These are phyloP conservation scores for Vitis labrusca DNA, from an alignment of 164 flowering plant species.

Conservation along the genomic window DNA sequence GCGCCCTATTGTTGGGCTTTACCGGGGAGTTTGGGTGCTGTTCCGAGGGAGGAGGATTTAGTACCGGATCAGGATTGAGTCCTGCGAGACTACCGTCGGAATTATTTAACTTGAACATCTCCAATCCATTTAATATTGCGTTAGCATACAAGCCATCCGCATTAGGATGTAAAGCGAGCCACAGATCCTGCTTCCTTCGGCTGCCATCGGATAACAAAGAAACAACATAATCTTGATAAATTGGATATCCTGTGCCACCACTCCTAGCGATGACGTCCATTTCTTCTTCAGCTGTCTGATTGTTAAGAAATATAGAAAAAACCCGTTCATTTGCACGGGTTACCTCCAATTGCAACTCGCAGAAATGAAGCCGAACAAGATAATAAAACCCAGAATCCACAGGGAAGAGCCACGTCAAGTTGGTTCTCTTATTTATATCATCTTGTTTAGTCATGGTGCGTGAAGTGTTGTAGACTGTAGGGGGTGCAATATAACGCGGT, in stretches of 20 bases:
- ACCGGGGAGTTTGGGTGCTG: no score
- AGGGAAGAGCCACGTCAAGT: slow-evolving; percentile 35
- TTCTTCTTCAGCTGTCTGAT: slow-evolving; percentile 17
- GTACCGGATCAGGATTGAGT: slow-evolving; percentile 25
- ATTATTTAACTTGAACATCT: slow-evolving; percentile 44
- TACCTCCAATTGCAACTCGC: slow-evolving; percentile 16
- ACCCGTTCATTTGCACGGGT: not conserved
- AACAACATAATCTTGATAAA: slow-evolving; percentile 30
- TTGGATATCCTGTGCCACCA: slow-evolving; percentile 19
- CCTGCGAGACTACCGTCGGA: slow-evolving; percentile 39
- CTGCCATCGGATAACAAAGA: not conserved
- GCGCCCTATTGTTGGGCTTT: no score
- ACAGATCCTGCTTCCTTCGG: slow-evolving; percentile 8
- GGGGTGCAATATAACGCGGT: slow-evolving; percentile 25
- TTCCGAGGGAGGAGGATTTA: not conserved
- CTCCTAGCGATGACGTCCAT: slow-evolving; percentile 21
- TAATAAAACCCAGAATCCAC: slow-evolving; percentile 38
- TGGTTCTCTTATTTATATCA: not conserved
- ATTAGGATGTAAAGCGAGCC: slow-evolving; percentile 30
- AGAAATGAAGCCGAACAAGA: slow-evolving; percentile 44
- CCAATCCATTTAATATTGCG: slow-evolving; percentile 50
- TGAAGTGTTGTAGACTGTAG: slow-evolving; percentile 17
- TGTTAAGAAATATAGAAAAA: slow-evolving; percentile 28
- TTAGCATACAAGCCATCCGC: not conserved
- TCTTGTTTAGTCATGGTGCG: slow-evolving; percentile 12